Conservation (phyloP, 2,329 filamentous ascomycete species). For the Cladosporium colombiae region DNA sequence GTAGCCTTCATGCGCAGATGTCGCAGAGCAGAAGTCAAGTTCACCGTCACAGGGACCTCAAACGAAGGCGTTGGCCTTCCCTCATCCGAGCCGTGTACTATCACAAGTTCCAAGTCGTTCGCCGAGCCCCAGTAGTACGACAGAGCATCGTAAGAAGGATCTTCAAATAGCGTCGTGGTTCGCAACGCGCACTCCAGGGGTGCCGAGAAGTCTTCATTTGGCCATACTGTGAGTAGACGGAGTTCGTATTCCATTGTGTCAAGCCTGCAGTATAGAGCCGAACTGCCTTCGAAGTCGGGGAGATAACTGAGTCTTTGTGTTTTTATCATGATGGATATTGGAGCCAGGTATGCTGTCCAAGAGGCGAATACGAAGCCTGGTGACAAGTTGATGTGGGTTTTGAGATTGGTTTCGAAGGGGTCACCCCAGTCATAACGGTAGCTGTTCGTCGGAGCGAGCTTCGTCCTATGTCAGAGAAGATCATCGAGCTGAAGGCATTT, state of each 20-base stretch:
- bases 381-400: no score
- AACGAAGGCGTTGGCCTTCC: not conserved
- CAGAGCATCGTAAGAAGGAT: not conserved
- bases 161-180: not conserved
- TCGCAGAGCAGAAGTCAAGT: not conserved
- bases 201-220: not conserved
- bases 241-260: not conserved
- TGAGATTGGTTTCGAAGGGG: no score
- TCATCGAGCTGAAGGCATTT: no score
- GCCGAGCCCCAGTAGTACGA: constrained; percentile 5
- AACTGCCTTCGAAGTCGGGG: not conserved
- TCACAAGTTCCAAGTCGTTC: not conserved
- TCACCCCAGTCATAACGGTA: no score
- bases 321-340: not conserved
- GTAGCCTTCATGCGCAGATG: not conserved
- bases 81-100: not conserved
- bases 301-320: not conserved
- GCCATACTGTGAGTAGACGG: not conserved
- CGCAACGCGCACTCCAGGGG: not conserved
- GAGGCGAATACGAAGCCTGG: no score
- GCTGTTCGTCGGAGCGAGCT: no score
- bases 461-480: no score
- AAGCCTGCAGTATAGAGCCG: not conserved
- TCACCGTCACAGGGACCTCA: not conserved
- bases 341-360: not conserved